A percentile compares a stretch with the other conserved stretches of the same genome.
Evolutionary conservation across 2,329 filamentous ascomycete genomes (phyloP).

Genomic region (Septoria petroselini): DNA sequence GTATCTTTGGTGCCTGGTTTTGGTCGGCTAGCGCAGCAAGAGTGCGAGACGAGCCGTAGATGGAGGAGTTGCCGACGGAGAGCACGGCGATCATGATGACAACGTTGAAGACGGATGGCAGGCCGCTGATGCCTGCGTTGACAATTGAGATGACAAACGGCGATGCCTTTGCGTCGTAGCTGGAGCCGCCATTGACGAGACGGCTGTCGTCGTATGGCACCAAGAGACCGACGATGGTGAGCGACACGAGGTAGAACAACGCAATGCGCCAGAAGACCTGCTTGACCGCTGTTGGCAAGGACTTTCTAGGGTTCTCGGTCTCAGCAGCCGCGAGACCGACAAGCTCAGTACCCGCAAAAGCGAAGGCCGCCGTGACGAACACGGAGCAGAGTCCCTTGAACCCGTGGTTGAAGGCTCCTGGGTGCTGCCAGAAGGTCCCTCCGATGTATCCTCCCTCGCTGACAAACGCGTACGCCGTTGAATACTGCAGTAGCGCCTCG

Average conservation of each 20-base stretch:
- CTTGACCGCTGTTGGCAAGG: conserved; percentile 38
- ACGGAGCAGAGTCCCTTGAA: conserved; percentile 65
- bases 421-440: conserved; percentile 48
- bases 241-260: conserved; percentile 38
- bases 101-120: conserved; percentile 65
- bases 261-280: conserved; percentile 40
- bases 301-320: conserved; percentile 51
- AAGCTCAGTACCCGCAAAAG: conserved; percentile 63
- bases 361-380: conserved; percentile 62
- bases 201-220: conserved; percentile 34
- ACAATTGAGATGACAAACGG: conserved; percentile 66
- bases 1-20: conserved; percentile 53
- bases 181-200: conserved; percentile 38
- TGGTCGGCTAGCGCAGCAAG: conserved; percentile 80
- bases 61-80: conserved; percentile 58
- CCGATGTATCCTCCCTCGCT: conserved; percentile 57
- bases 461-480: conserved; percentile 24
- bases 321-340: conserved; percentile 57
- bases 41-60: conserved; percentile 68
- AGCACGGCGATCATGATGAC: conserved; percentile 62
- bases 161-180: conserved; percentile 46
- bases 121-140: conserved; percentile 58
- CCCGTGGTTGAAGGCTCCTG: conserved; percentile 50
- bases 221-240: conserved; percentile 37
- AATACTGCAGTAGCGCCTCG: conserved; percentile 13